phyloP scores from a whole-genome alignment of 2,329 filamentous ascomycete species.

The Dothistroma septosporum region DNA sequence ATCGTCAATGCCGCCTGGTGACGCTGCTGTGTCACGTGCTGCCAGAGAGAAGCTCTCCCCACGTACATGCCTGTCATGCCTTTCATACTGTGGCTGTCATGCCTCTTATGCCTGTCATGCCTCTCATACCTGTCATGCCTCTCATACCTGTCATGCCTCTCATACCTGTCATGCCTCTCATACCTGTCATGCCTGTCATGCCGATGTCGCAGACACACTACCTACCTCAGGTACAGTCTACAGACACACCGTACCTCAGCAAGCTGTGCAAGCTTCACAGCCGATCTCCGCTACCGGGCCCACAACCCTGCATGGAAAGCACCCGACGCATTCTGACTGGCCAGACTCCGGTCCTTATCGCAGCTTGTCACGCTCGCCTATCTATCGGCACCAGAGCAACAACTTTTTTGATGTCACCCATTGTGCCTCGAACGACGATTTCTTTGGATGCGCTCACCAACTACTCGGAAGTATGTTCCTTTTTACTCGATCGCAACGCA shows the following conservation, averaged over 20 bases:
- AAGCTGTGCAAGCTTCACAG: background rate
- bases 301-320: background rate
- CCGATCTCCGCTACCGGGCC: background rate
- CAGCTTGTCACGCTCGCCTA: background rate
- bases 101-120: background rate
- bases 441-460: too few relatives aligned
- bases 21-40: background rate
- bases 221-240: too few relatives aligned
- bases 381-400: background rate
- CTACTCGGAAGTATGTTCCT: background rate
- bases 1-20: too few relatives aligned
- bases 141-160: background rate
- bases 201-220: background rate
- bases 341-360: background rate
- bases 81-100: too few relatives aligned
- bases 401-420: background rate
- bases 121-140: background rate
- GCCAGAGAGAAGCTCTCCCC: background rate
- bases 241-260: too few relatives aligned
- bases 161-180: background rate
- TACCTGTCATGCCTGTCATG: background rate
- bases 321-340: background rate
- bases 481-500: background rate
- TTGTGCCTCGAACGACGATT: too few relatives aligned
- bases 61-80: background rate